These are phyloP conservation scores for Kodamaea neixiangensis DNA, from an alignment of 805 yeast genomes.

Conservation along the genomic window DNA sequence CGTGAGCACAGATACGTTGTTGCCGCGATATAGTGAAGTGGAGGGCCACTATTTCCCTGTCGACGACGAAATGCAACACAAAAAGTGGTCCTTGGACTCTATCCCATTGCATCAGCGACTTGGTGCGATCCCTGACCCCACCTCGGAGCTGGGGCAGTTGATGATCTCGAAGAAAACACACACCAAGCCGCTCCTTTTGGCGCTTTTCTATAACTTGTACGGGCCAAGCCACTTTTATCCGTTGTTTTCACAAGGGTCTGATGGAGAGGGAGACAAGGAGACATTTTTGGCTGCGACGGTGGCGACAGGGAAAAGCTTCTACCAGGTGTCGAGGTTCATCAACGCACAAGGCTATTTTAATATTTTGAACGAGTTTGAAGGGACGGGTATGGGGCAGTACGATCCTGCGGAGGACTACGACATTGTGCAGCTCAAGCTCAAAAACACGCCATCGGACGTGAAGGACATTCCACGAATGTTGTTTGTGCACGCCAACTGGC, in stretches of 20 bases:
- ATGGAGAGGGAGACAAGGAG: constrained; percentile 84
- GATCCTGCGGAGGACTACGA: constrained; percentile 64
- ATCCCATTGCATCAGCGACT: constrained; percentile 33
- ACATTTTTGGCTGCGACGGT: constrained; percentile 72
- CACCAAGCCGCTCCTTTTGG: constrained; percentile 36
- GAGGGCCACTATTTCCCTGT: constrained; percentile 20
- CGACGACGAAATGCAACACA: constrained; percentile 5
- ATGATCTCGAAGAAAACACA: constrained; percentile 43
- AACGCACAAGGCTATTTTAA: constrained; percentile 52
- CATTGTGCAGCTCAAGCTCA: constrained; percentile 11
- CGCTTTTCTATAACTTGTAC: constrained; percentile 43
- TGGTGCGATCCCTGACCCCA: constrained; percentile 32
- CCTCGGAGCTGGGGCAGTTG: constrained; percentile 43
- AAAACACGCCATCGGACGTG: constrained; percentile 5
- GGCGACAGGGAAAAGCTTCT: constrained; percentile 47
- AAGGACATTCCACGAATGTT: constrained; percentile 33
- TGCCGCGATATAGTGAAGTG: constrained; percentile 36
- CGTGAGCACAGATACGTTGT: constrained; percentile 27
- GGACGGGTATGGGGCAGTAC: constrained; percentile 77
- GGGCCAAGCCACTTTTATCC: constrained; percentile 46
- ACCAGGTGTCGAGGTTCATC: constrained; percentile 55
- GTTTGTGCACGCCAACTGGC: constrained; percentile 68
- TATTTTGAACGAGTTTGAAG: constrained; percentile 46
- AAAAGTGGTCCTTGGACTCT: constrained; percentile 11
- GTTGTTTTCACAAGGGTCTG: constrained; percentile 45